Percentiles rank a stretch among this genome's conserved stretches.
Conservation (phyloP, 2,329 filamentous ascomycete genomes). For the Botryosphaeria dothidea region DNA sequence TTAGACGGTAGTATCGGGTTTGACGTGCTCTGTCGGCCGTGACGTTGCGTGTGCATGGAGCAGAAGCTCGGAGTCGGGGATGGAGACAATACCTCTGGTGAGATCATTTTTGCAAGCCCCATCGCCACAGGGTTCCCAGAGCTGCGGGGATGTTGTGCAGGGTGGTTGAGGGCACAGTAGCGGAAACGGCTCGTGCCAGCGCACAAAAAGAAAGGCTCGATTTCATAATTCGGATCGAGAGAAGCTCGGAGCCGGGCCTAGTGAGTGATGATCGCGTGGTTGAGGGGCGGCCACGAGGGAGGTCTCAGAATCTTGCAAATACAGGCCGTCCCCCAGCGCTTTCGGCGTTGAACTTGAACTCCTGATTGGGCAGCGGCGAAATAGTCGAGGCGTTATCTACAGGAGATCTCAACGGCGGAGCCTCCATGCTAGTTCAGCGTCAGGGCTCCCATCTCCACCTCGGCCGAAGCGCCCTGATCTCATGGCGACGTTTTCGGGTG, state of each 20-base stretch:
- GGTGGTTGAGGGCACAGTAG: not conserved
- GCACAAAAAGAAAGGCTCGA: no score
- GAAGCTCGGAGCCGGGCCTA: not conserved
- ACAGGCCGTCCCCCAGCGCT: not conserved
- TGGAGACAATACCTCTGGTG: not conserved
- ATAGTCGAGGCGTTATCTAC: not conserved
- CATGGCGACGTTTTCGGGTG: not conserved
- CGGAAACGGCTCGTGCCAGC: not conserved
- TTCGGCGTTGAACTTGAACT: not conserved
- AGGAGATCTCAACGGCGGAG: not conserved
- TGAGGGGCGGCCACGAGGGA: not conserved
- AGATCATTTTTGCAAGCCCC: not conserved
- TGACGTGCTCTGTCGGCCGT: not conserved
- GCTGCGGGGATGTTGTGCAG: not conserved
- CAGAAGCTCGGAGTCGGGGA: not conserved
- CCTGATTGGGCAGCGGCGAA: not conserved
- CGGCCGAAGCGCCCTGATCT: not conserved
- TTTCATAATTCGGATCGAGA: not conserved
- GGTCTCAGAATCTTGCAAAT: not conserved
- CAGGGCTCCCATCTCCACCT: not conserved
- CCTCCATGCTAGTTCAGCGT: not conserved
- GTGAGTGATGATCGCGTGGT: not conserved
- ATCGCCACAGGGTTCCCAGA: not conserved
- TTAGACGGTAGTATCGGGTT: not conserved
- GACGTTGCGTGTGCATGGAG: constrained; percentile 5